phyloP scores from a whole-genome alignment of 805 yeast genomes.

The Sugiyamaella mastotermitis region DNA sequence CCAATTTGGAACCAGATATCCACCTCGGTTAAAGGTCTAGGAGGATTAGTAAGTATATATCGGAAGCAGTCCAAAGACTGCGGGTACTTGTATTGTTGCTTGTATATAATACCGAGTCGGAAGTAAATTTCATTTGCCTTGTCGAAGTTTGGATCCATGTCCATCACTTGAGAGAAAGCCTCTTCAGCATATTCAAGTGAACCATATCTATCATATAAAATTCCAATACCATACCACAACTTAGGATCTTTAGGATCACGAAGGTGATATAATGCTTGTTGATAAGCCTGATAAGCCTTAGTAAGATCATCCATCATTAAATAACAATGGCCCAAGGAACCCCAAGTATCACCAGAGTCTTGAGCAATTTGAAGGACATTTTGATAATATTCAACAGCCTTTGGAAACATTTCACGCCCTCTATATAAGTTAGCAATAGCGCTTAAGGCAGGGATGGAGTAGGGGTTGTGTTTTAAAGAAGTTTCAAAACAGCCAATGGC shows the following conservation, averaged over 20 bases:
- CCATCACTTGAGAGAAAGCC: constrained; percentile 93
- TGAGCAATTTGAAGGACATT: constrained; percentile 75
- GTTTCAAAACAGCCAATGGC: constrained; percentile 86
- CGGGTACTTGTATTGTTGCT: constrained; percentile 82
- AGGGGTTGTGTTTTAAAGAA: constrained; percentile 80
- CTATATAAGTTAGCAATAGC: constrained; percentile 85
- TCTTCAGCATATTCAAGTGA: constrained; percentile 96
- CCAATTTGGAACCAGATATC: constrained; percentile 99
- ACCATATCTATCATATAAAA: constrained; percentile 92
- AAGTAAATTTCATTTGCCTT: constrained; percentile 95
- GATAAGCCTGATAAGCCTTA: constrained; percentile 93
- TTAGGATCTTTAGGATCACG: constrained; percentile 94
- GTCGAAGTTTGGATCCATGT: constrained; percentile 92
- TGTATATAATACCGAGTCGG: constrained; percentile 92
- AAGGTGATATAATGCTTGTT: constrained; percentile 85
- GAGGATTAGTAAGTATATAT: constrained; percentile 85
- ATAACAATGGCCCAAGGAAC: constrained; percentile 88
- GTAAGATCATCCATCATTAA: constrained; percentile 94
- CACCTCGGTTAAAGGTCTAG: constrained; percentile 90
- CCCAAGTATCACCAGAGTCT: constrained; percentile 96
- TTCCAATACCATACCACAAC: constrained; percentile 98
- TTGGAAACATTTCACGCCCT: constrained; percentile 81
- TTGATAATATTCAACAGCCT: constrained; percentile 92
- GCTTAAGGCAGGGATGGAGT: constrained; percentile 77
- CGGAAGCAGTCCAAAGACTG: constrained; percentile 92